Evolutionary conservation across 352 stramenopile genomes (phyloP).

Genomic region (Phytophthora hybrid): DNA sequence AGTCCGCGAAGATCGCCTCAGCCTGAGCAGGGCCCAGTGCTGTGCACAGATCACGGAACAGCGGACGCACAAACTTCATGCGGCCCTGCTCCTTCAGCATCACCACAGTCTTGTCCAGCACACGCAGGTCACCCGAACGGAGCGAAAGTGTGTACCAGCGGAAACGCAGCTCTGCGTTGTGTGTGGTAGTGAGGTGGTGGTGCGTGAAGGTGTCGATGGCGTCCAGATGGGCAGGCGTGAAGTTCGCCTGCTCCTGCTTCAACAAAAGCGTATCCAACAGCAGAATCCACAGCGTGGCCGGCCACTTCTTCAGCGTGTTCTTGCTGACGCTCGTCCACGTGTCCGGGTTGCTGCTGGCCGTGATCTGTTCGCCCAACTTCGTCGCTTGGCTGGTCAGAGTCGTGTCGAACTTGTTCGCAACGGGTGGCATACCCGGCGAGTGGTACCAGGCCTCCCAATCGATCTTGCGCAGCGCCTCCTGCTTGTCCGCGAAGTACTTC

Average conservation of each 20-base stretch:
- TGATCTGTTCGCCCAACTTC: constrained; percentile 51
- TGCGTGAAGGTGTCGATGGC: constrained; percentile 66
- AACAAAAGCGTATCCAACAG: constrained; percentile 68
- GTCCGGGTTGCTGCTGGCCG: constrained; percentile 26
- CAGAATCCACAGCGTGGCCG: constrained; percentile 62
- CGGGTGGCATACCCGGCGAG: constrained; percentile 87
- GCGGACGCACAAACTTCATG: constrained; percentile 80
- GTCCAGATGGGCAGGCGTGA: constrained; percentile 53
- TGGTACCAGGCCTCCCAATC: constrained; percentile 96
- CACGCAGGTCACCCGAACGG: constrained; percentile 53
- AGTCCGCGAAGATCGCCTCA: constrained; percentile 48
- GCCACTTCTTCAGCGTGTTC: constrained; percentile 49
- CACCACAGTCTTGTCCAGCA: constrained; percentile 48
- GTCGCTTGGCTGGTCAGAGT: constrained; percentile 68
- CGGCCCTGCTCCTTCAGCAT: constrained; percentile 76
- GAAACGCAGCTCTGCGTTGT: constrained; percentile 78
- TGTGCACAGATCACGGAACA: constrained; percentile 69
- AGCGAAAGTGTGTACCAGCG: constrained; percentile 74
- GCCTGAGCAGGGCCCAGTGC: constrained; percentile 43
- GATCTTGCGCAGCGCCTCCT: constrained; percentile 63
- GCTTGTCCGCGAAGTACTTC: constrained; percentile 74
- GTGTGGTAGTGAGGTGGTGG: constrained; percentile 54
- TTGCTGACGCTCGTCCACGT: constrained; percentile 44
- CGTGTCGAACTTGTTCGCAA: constrained; percentile 90
- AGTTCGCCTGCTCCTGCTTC: constrained; percentile 38